Base-by-base conservation (phyloP, 139 green algal species). In the Closterium sp. region DNA sequence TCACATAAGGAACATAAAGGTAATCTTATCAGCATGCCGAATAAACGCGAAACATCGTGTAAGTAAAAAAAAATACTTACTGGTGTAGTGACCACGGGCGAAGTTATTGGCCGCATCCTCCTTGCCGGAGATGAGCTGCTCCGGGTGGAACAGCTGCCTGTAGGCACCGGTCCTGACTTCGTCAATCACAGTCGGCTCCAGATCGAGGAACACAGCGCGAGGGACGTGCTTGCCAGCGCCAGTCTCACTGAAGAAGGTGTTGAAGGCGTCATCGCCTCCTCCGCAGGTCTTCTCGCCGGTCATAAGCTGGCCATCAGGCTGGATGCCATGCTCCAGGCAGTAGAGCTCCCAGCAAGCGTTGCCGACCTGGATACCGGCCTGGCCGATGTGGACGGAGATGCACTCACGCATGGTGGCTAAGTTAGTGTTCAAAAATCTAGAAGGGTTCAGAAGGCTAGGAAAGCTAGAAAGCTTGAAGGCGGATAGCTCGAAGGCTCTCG, bases 281-380 rank as follows among this genome's bases (percentile, higher is more conserved):
- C 95, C 95, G 89, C 95, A 93, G 86, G 93, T 98, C 97, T 99
- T 99, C 96, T 99, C 98, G 85, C 94, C 96, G 89, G 97, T 97
- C 97, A 99, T 90, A 73, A 73, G 50, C 29, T 73, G 31, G 89
- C 38, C 89, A 91, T 88, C 89, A 90, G 38, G 42, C 86, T 99
- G 97, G 94, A 99, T 99, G 95, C 98, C 97, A 93, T 99, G 97
- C 96, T 99, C 97, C 90, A 99, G 96, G 97, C 98, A 99, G 96
- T 99, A 99, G 31, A 99, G 97, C 97, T 99, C 98, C 98, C 98
- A 99, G 97, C 98, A 99, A 96, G 98, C 98, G 93, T 99, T 99
- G 93, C 98, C 98, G 89, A 99, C 97, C 96, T 98, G 97, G 93
- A 98, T 97, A 94, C 96, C 96, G 93, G 95, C 95, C 95, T 90